phyloP scores from a whole-genome alignment of 1,284 basidiomycete species.

The Melampsora americana region DNA sequence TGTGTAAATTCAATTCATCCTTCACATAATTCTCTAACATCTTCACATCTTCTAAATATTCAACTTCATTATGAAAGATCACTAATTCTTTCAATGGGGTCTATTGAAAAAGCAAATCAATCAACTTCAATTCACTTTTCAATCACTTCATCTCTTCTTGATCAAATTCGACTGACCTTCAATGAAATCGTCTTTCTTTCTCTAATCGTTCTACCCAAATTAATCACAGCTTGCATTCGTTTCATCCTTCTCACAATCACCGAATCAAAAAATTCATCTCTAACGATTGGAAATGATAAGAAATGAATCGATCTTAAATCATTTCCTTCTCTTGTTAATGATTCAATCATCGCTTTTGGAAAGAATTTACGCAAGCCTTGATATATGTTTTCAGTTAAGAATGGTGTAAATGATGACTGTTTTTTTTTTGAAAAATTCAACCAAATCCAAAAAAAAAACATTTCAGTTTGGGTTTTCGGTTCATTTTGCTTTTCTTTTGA shows the following conservation, averaged over 20 bases:
- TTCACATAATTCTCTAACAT: conserved; percentile 83
- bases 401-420: conserved; percentile 95
- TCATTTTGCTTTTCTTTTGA: no score
- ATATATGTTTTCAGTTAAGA: conserved; percentile 95
- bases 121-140: background rate
- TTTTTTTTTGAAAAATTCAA: conserved; percentile 2
- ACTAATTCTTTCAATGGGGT: conserved; percentile 88
- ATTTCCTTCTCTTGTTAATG: conserved; percentile 57
- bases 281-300: conserved; percentile 85
- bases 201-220: conserved; percentile 82
- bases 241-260: conserved; percentile 92
- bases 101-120: conserved; percentile 56
- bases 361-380: conserved; percentile 83
- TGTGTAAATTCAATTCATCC: conserved; percentile 92
- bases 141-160: background rate
- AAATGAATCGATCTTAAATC: conserved; percentile 95
- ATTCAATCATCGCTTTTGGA: conserved; percentile 56
- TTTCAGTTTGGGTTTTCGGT: no score
- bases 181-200: conserved; percentile 84
- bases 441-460: no score
- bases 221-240: conserved; percentile 91
- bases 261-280: conserved; percentile 92
- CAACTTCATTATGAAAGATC: conserved; percentile 83
- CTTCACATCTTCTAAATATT: conserved; percentile 81
- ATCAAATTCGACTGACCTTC: conserved; percentile 63